Percentiles rank a stretch among this genome's conserved stretches.
These are phyloP conservation scores for Amanita fuliginea DNA, from an alignment of 768 basidiomycete genomes.

Conservation along the genomic window DNA sequence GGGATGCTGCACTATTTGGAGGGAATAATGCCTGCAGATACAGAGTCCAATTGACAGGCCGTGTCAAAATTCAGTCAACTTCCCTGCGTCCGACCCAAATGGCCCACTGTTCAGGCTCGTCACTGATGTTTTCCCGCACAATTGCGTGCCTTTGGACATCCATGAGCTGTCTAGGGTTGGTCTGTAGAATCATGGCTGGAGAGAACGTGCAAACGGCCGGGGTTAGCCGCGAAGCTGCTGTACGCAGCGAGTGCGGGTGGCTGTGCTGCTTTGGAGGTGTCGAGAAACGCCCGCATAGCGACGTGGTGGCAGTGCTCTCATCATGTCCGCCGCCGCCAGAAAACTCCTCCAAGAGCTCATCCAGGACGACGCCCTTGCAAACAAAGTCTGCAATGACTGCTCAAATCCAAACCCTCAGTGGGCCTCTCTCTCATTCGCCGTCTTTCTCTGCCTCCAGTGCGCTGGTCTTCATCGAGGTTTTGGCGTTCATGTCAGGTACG, in stretches of 20 bases:
- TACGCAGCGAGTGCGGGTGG: constrained; percentile 5
- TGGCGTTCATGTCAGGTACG: constrained; percentile 83
- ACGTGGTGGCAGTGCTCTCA: constrained; percentile 3
- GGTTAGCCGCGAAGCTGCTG: constrained; percentile 9
- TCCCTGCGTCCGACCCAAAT: constrained; percentile 58
- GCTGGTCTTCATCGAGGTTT: constrained; percentile 80
- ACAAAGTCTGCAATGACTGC: constrained; percentile 78
- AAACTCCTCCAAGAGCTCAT: constrained; percentile 67
- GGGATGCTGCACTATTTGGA: constrained; percentile 83
- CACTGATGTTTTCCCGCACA: constrained; percentile 19
- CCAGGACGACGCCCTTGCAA: constrained; percentile 58
- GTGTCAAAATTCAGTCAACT: constrained; percentile 14
- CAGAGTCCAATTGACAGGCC: constrained; percentile 10
- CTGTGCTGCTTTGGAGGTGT: not conserved
- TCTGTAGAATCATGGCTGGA: constrained; percentile 55
- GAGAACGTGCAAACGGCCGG: constrained; percentile 5
- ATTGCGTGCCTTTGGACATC: constrained; percentile 9
- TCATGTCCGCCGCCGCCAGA: constrained; percentile 41
- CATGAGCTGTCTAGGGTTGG: constrained; percentile 32
- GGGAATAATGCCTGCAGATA: constrained; percentile 56
- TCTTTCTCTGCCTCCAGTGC: constrained; percentile 89
- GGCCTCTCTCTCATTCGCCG: constrained; percentile 74
- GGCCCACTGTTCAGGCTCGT: constrained; percentile 56
- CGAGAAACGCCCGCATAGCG: not conserved
- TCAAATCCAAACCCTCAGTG: constrained; percentile 89